Evolutionary conservation across 1,139 yeast genomes (phyloP).

Genomic region (Kodamaea arcana): DNA sequence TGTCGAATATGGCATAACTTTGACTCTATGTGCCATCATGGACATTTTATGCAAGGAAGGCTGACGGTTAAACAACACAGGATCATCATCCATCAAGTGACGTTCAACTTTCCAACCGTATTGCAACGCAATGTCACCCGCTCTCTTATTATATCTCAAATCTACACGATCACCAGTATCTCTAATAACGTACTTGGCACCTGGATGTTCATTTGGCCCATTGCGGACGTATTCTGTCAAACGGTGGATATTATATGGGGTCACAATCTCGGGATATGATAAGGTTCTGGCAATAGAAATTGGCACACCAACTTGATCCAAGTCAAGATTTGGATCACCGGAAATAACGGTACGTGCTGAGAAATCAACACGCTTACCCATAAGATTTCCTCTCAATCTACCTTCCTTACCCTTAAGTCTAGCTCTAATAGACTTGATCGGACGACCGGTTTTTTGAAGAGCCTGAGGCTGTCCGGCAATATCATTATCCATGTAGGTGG

Average conservation of each 20-base stretch:
- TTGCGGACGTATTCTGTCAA: slow-evolving; percentile 90
- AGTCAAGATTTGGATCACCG: slow-evolving; percentile 96
- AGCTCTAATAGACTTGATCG: slow-evolving; percentile 96
- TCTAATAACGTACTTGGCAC: slow-evolving; percentile 97
- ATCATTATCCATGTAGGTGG: slow-evolving; percentile 99
- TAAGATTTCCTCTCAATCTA: slow-evolving; percentile 93
- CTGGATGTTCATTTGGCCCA: slow-evolving; percentile 99
- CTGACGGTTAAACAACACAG: slow-evolving; percentile 97
- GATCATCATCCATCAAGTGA: slow-evolving; percentile 95
- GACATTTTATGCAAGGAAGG: slow-evolving; percentile 99
- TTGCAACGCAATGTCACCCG: slow-evolving; percentile 96
- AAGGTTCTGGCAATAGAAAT: slow-evolving; percentile 92
- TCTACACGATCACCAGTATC: slow-evolving; percentile 99
- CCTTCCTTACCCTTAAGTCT: slow-evolving; percentile 99
- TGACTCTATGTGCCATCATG: slow-evolving; percentile 99
- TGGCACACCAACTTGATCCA: slow-evolving; percentile 99
- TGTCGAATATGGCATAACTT: slow-evolving; percentile 98
- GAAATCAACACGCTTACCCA: slow-evolving; percentile 99
- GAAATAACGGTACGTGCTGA: slow-evolving; percentile 99
- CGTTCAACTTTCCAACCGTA: slow-evolving; percentile 99
- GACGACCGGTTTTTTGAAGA: slow-evolving; percentile 96
- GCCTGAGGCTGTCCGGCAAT: slow-evolving; percentile 99
- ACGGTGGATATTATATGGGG: slow-evolving; percentile 93
- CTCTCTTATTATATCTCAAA: slow-evolving; percentile 92
- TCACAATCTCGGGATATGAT: slow-evolving; percentile 95